Conservation (phyloP, 2,329 filamentous ascomycete genomes). For the Diaporthe destruens region DNA sequence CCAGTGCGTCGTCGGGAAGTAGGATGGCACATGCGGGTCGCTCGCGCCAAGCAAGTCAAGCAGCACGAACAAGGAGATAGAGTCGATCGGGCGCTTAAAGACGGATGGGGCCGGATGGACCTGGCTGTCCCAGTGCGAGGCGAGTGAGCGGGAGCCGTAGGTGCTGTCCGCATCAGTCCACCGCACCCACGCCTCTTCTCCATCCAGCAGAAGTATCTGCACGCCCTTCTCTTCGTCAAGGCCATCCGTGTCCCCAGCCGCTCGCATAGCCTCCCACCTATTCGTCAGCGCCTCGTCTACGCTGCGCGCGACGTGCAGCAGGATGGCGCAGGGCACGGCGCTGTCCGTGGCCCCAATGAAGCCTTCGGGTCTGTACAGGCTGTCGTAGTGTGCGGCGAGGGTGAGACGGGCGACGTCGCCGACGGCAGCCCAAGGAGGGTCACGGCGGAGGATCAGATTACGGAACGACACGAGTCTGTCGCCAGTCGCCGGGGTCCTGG, state of each 20-base stretch:
- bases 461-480: slow-evolving; percentile 76
- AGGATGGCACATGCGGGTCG: slow-evolving; percentile 81
- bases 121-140: slow-evolving; percentile 77
- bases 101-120: slow-evolving; percentile 75
- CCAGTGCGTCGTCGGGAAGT: slow-evolving; percentile 93
- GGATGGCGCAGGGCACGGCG: slow-evolving; percentile 85
- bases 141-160: slow-evolving; percentile 81
- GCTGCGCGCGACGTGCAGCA: slow-evolving; percentile 80
- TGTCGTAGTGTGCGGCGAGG: slow-evolving; percentile 88
- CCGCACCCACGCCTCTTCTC: slow-evolving; percentile 81
- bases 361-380: slow-evolving; percentile 76
- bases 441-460: slow-evolving; percentile 81
- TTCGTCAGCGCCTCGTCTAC: slow-evolving; percentile 78
- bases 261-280: slow-evolving; percentile 79
- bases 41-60: slow-evolving; percentile 85
- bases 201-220: slow-evolving; percentile 84
- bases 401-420: slow-evolving; percentile 81
- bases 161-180: slow-evolving; percentile 82
- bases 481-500: slow-evolving; percentile 74
- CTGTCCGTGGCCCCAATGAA: slow-evolving; percentile 90
- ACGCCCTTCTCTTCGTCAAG: slow-evolving; percentile 79
- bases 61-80: slow-evolving; percentile 87
- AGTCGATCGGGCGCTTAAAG: slow-evolving; percentile 76
- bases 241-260: slow-evolving; percentile 61
- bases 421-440: slow-evolving; percentile 79